These are phyloP conservation scores for Globisporangium paroecandrum DNA, from an alignment of 352 stramenopile genomes.

Conservation along the genomic window DNA sequence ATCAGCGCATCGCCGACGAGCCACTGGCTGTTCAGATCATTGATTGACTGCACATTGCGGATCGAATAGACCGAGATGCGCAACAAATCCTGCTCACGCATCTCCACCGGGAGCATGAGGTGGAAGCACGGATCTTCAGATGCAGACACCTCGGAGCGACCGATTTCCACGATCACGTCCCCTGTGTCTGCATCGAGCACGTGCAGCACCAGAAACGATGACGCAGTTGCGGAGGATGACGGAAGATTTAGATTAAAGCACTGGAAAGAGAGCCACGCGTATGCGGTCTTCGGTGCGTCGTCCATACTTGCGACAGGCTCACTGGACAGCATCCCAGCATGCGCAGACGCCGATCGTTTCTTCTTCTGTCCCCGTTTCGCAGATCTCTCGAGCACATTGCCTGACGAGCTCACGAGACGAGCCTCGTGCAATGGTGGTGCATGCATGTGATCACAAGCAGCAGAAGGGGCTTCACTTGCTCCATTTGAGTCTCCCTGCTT, in stretches of 20 bases:
- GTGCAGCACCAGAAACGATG: conserved; percentile 72
- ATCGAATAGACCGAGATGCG: conserved; percentile 72
- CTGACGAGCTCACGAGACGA: conserved; percentile 15
- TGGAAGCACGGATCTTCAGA: conserved; percentile 75
- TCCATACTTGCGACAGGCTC: neutral
- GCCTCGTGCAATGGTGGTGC: neutral
- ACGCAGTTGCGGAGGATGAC: conserved; percentile 37
- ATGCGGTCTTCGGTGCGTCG: conserved; percentile 6
- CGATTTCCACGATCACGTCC: conserved; percentile 49
- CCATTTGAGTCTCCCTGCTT: neutral
- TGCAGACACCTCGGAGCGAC: conserved; percentile 68
- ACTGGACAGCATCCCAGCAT: conserved; percentile 2
- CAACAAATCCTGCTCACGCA: conserved; percentile 45
- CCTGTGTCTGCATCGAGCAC: conserved; percentile 43
- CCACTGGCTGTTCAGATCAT: conserved; percentile 71
- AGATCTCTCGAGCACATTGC: conserved; percentile 9
- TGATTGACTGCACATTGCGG: conserved; percentile 44
- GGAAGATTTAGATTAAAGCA: conserved; percentile 77
- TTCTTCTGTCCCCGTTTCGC: conserved; percentile 5
- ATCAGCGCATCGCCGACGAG: conserved; percentile 64
- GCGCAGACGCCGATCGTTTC: conserved; percentile 16
- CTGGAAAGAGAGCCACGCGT: conserved; percentile 81
- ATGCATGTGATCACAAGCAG: neutral
- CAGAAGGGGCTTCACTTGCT: neutral
- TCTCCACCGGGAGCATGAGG: conserved; percentile 69